Evolutionary conservation across 2,329 filamentous ascomycete genomes (phyloP).

Genomic region (Claviceps paspali): DNA sequence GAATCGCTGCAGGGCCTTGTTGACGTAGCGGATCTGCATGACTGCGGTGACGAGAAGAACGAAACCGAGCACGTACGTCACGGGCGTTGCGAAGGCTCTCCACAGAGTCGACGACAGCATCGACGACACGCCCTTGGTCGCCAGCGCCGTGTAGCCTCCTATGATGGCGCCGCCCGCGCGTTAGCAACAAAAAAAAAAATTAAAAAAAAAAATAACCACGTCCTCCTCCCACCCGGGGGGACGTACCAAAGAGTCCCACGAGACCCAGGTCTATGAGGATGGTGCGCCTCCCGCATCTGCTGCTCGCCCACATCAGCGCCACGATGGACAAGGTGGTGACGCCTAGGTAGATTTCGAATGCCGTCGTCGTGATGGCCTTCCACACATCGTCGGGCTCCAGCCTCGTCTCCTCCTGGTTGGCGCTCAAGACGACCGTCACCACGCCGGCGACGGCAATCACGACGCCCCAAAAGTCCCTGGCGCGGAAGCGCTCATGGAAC

Average conservation of each 20-base stretch:
- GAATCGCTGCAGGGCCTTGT: slow-evolving; percentile 74
- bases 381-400: slow-evolving; percentile 82
- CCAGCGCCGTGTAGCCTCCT: slow-evolving; percentile 92
- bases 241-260: slow-evolving; percentile 79
- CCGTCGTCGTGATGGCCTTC: slow-evolving; percentile 72
- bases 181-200: no score
- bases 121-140: slow-evolving; percentile 92
- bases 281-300: slow-evolving; percentile 66
- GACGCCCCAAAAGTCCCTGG: slow-evolving; percentile 75
- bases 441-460: slow-evolving; percentile 75
- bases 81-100: slow-evolving; percentile 76
- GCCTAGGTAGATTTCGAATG: slow-evolving; percentile 80
- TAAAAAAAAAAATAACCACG: no score
- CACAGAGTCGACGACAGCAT: slow-evolving; percentile 84
- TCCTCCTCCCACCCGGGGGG: no score
- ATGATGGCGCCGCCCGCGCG: neutral
- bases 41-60: slow-evolving; percentile 73
- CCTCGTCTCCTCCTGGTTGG: slow-evolving; percentile 77
- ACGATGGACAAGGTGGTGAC: slow-evolving; percentile 61
- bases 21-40: slow-evolving; percentile 96
- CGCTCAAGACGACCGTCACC: slow-evolving; percentile 84
- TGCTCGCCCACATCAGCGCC: slow-evolving; percentile 67
- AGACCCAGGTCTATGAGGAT: slow-evolving; percentile 88
- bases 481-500: slow-evolving; percentile 79
- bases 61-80: slow-evolving; percentile 74